A percentile compares a stretch with the other conserved stretches of the same genome.
Conservation (phyloP, 2,329 filamentous ascomycete genomes). For the Diplodia corticola region DNA sequence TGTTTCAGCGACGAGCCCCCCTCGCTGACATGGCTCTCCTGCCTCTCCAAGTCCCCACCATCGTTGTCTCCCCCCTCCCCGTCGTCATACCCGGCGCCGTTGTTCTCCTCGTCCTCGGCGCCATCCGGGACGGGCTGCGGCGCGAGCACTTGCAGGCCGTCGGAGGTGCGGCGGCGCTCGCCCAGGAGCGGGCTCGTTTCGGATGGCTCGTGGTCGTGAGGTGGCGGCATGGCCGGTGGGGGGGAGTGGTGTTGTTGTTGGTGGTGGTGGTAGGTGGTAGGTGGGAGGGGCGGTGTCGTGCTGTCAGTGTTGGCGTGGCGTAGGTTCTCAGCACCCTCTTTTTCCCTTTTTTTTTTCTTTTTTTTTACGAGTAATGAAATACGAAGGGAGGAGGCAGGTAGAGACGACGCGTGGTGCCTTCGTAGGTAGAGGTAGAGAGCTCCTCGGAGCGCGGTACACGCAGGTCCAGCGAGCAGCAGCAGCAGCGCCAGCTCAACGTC, state of each 20-base stretch:
- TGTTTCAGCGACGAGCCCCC: conserved; percentile 32
- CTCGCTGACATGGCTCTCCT: conserved; percentile 34
- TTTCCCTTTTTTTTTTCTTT: background rate
- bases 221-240: conserved; percentile 9
- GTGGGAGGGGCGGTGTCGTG: background rate
- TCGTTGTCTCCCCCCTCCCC: conserved; percentile 24
- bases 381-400: background rate
- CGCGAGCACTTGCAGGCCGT: conserved; percentile 18
- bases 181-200: conserved; percentile 51
- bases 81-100: conserved; percentile 19
- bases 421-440: background rate
- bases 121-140: conserved; percentile 30
- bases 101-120: conserved; percentile 24
- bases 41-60: conserved; percentile 39
- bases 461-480: background rate
- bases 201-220: conserved; percentile 40
- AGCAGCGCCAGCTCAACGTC: background rate
- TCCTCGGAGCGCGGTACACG: background rate
- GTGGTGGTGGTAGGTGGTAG: too few species aligned
- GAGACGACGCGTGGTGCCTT: too few species aligned
- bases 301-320: background rate
- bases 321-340: too few species aligned
- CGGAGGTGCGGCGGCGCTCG: conserved; percentile 30
- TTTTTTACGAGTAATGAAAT: background rate
- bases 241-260: background rate